phyloP scores from a whole-genome alignment of 148 eudicot genomes.

The Polygonum aviculare region DNA sequence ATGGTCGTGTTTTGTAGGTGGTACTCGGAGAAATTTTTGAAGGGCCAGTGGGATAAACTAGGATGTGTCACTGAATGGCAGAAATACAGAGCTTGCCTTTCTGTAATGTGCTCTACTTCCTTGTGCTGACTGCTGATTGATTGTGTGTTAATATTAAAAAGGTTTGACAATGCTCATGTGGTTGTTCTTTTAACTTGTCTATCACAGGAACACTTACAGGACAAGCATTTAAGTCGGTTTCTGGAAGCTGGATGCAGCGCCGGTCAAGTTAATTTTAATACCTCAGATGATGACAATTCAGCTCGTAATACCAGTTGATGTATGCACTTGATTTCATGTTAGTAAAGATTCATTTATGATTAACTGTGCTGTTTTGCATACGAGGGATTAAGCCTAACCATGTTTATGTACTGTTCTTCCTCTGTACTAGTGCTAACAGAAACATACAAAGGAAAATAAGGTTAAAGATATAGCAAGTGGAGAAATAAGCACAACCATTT shows the following conservation, averaged over 20 bases:
- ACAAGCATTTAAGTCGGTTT: constrained; percentile 75
- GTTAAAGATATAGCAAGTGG: not conserved
- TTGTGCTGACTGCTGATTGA: not conserved
- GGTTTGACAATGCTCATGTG: not conserved
- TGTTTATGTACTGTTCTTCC: not conserved
- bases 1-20: constrained; percentile 41
- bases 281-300: constrained; percentile 17
- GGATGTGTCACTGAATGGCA: constrained; percentile 82
- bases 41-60: constrained; percentile 87
- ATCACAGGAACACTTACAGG: constrained; percentile 77
- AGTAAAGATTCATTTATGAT: not conserved
- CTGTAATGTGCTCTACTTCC: constrained; percentile 27
- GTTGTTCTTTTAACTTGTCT: not conserved
- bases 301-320: constrained; percentile 32
- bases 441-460: not conserved
- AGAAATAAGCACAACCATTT: not conserved
- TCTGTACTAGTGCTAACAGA: not conserved
- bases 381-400: not conserved
- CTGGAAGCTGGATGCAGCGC: constrained; percentile 57
- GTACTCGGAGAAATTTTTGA: constrained; percentile 88
- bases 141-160: not conserved
- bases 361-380: not conserved
- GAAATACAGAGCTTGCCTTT: constrained; percentile 78
- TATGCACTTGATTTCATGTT: not conserved
- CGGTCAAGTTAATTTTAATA: constrained; percentile 26